These are phyloP conservation scores for Sporopachydermia quercuum DNA, from an alignment of 805 yeast genomes.

Conservation along the genomic window DNA sequence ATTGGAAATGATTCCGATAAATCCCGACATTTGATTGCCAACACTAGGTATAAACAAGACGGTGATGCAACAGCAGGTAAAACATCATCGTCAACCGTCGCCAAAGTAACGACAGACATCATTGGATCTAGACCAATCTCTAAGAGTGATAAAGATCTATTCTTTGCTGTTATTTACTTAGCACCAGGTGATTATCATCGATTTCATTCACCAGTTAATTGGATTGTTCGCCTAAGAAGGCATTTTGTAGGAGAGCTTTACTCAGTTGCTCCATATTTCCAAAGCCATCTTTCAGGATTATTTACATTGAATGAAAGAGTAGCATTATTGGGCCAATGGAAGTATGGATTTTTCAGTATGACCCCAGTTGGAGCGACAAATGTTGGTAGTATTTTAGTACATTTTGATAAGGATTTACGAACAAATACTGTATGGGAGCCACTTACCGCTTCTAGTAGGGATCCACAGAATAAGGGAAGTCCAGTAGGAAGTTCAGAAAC, in stretches of 20 bases:
- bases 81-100: background rate
- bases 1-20: constrained; percentile 37
- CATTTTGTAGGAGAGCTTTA: constrained; percentile 93
- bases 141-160: constrained; percentile 40
- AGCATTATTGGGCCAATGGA: constrained; percentile 91
- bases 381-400: constrained; percentile 86
- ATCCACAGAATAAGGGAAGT: constrained; percentile 12
- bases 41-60: constrained; percentile 37
- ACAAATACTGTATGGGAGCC: constrained; percentile 55
- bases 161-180: constrained; percentile 80
- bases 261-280: constrained; percentile 95
- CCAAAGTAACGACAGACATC: background rate
- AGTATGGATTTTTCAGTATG: constrained; percentile 94
- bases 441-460: constrained; percentile 7
- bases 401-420: constrained; percentile 78
- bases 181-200: constrained; percentile 99
- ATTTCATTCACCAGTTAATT: constrained; percentile 88
- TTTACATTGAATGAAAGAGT: constrained; percentile 92
- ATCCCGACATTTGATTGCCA: constrained; percentile 29
- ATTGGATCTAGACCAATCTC: background rate
- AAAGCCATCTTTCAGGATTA: constrained; percentile 68
- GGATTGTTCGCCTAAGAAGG: constrained; percentile 90
- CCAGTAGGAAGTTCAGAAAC: constrained; percentile 4
- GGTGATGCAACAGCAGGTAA: constrained; percentile 51
- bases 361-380: constrained; percentile 99